Base-by-base conservation (phyloP, 139 green algal species). In the Marvania coccoides region DNA sequence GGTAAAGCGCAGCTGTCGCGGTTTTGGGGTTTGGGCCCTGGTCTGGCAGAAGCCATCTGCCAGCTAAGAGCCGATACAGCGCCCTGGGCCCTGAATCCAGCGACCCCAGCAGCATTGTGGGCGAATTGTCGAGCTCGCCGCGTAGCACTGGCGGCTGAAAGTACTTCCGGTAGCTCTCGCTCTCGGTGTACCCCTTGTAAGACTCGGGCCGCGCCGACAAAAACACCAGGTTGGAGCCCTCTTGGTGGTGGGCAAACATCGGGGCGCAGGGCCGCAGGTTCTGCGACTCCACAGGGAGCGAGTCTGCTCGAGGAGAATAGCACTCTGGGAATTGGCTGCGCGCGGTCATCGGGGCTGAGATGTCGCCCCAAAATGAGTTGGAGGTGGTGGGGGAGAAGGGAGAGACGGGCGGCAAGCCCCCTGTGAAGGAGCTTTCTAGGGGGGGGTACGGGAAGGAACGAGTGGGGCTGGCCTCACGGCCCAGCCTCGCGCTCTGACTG, bases 191-290 rank as follows among this genome's bases (percentile, higher is more conserved):
- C 55, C 75, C 31, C 48, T 83, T 78, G 63, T 80, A 80, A 10
- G 71, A 77, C 68, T 86, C 71, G 10, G 81, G 81, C 15, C 81
- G 69, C 1, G 81, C 81, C 10, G 79, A 85, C 19, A 88, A 66
- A 51, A 88, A 83, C 8, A 81, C 67, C 26, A 88, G 67, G 69
- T 87, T 75, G 30, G 56, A 64, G 6, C 79, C 78, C 51, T 69
- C 47, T 61, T 83, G 75, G 46, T 81, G 74, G 28, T 24, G 33
- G 30, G 4, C 15, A 26, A 6, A n/a, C n/a, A n/a, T n/a, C n/a
- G n/a, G 56, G 9, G 26, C 29, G 56, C 34, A 34, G 33, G 56
- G 19, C 33, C 47, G 29, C 33, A 47, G 33, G 56, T 46, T 28
- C 19, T 62, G 34, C n/a, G n/a, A n/a, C n/a, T n/a, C n/a, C n/a